Percentiles rank a stretch among this genome's conserved stretches.
Conservation (phyloP, 1,284 basidiomycete genomes). For the Ganoderma multipileum region DNA sequence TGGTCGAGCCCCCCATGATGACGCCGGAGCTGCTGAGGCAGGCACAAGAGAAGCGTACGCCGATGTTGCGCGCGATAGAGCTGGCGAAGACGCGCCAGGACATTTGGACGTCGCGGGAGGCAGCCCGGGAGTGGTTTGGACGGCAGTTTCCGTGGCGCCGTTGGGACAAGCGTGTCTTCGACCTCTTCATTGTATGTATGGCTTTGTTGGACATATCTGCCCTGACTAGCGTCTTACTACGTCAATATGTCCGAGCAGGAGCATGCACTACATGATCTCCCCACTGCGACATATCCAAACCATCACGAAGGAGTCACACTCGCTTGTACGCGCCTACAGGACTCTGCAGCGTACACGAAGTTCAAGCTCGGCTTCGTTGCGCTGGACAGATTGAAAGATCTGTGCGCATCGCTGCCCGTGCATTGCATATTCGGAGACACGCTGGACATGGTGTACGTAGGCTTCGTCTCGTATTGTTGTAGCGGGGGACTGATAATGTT, state of each 20-base stretch:
- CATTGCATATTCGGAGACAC: constrained; percentile 18
- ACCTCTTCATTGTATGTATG: constrained; percentile 20
- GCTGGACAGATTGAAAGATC: constrained; percentile 18
- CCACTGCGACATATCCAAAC: constrained; percentile 15
- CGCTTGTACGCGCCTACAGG: constrained; percentile 15
- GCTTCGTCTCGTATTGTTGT: background rate
- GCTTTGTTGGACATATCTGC: background rate
- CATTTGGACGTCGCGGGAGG: constrained; percentile 22
- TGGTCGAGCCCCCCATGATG: background rate
- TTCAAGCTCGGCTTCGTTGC: constrained; percentile 10
- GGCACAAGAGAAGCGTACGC: background rate
- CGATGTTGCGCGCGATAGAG: background rate
- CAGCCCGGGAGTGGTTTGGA: constrained; percentile 20
- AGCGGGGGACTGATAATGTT: background rate
- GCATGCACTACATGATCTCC: constrained; percentile 14
- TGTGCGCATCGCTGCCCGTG: constrained; percentile 15
- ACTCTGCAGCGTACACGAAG: constrained; percentile 12
- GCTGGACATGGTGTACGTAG: constrained; percentile 17
- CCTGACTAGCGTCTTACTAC: too few species aligned
- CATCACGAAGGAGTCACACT: constrained; percentile 5
- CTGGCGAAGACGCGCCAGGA: constrained; percentile 15
- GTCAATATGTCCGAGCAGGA: background rate
- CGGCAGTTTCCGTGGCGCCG: constrained; percentile 25
- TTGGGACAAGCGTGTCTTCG: constrained; percentile 24
- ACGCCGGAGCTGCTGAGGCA: background rate